A percentile compares a stretch with the other conserved stretches of the same genome.
phyloP scores from a whole-genome alignment of 1,284 basidiomycete species.

The Tranzscheliella williamsii region DNA sequence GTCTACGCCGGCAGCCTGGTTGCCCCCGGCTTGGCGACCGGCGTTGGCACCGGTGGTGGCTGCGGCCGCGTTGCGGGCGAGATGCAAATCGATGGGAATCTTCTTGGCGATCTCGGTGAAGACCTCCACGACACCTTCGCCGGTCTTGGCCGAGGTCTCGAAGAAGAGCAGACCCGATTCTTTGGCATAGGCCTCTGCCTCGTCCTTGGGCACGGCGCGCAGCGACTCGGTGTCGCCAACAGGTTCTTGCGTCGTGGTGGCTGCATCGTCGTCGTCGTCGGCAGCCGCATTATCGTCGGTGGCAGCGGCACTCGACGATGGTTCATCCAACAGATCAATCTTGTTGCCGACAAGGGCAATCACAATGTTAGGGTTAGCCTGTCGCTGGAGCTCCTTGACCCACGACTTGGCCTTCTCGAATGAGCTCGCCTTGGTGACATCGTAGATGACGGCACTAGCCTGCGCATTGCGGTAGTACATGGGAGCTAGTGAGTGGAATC shows the following conservation, averaged over 20 bases:
- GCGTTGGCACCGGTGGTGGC: slow-evolving; percentile 12
- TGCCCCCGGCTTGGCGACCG: slow-evolving; percentile 24
- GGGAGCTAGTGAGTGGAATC: slow-evolving; percentile 88
- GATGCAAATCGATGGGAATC: slow-evolving; percentile 51
- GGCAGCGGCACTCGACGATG: slow-evolving; percentile 58
- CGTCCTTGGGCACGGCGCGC: slow-evolving; percentile 67
- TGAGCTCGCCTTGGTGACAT: slow-evolving; percentile 85
- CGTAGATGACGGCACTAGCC: slow-evolving; percentile 96
- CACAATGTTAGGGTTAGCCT: slow-evolving; percentile 98
- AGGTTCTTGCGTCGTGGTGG: slow-evolving; percentile 51
- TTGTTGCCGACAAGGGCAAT: slow-evolving; percentile 67
- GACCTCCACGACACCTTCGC: slow-evolving; percentile 91
- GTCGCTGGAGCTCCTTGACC: slow-evolving; percentile 98
- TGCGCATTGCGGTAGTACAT: slow-evolving; percentile 99
- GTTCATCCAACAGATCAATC: slow-evolving; percentile 81
- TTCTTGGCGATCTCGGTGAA: slow-evolving; percentile 76
- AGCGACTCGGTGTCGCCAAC: slow-evolving; percentile 22
- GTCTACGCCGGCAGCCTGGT: slow-evolving; percentile 34
- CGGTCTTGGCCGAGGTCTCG: slow-evolving; percentile 97
- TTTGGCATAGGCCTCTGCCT: slow-evolving; percentile 92
- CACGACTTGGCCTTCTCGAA: slow-evolving; percentile 99
- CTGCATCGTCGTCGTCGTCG: slow-evolving; percentile 63
- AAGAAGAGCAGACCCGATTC: slow-evolving; percentile 93
- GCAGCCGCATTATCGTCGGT: slow-evolving; percentile 13
- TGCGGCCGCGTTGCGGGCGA: slow-evolving; percentile 36